phyloP scores from a whole-genome alignment of 805 yeast genomes.

The Candida multigemmis region DNA sequence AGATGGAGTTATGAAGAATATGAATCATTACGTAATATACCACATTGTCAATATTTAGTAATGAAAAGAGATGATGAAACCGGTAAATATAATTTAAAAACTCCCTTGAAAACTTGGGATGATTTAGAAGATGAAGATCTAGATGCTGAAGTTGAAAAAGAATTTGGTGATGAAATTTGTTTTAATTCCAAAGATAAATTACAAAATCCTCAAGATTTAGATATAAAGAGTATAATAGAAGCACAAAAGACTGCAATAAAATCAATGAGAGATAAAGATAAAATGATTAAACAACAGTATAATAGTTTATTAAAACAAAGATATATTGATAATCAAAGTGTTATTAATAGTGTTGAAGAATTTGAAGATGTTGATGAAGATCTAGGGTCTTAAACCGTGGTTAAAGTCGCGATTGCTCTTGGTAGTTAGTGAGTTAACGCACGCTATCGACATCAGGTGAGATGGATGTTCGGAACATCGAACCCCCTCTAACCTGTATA shows the following conservation, averaged over 20 bases:
- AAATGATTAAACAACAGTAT: slow-evolving; percentile 16
- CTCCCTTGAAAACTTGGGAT: slow-evolving; percentile 66
- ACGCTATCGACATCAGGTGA: no score
- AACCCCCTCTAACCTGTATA: slow-evolving; percentile 3
- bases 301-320: slow-evolving; percentile 5
- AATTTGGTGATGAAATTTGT: slow-evolving; percentile 25
- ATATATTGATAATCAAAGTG: slow-evolving; percentile 16
- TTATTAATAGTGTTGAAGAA: slow-evolving; percentile 13
- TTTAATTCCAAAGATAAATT: slow-evolving; percentile 27
- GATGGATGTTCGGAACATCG: slow-evolving; percentile 6
- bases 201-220: slow-evolving; percentile 25
- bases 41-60: slow-evolving; percentile 74
- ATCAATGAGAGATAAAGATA: slow-evolving; percentile 33
- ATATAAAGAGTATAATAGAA: slow-evolving; percentile 23
- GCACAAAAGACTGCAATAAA: slow-evolving; percentile 30
- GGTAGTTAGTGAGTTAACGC: no score
- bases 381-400: no score
- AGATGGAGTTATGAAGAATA: slow-evolving; percentile 88
- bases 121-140: slow-evolving; percentile 38
- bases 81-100: slow-evolving; percentile 47
- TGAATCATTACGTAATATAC: slow-evolving; percentile 73
- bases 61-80: slow-evolving; percentile 54
- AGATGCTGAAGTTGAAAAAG: slow-evolving; percentile 28
- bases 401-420: no score
- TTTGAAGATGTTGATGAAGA: no score